Evolutionary conservation across 768 basidiomycete genomes (phyloP), one percentile per base, ranked within the genome.

Genomic region (Lactifluus pinguis): DNA sequence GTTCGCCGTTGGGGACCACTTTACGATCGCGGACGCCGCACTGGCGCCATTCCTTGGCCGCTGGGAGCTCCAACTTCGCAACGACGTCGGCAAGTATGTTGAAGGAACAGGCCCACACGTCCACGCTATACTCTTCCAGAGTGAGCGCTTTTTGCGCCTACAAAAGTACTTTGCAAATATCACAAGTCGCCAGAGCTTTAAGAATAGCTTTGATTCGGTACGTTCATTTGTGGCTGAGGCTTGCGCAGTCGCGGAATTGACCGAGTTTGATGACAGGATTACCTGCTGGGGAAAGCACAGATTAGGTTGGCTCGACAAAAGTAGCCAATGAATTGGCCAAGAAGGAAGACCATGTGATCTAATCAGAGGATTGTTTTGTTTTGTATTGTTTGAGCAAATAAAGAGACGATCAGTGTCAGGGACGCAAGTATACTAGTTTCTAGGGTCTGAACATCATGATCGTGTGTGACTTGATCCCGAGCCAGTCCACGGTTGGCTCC

Each of bases 1-100:
- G 19, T 81, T 73, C 39, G 81, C 68, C 0, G 53, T 69, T 5
- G 72, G 73, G 1, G 66, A 70, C 5, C 73, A 79, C 53, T 85
- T 77, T 67, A 81, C 77, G 19, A 79, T 81, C 52, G 85, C 84
- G 6, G 86, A 86, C 63, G 79, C 80, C 1, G 79, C 81, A 0
- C 63, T 84, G 11, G 72, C 77, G 2, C 82, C 86, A 0, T 83
- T 85, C 75, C 66, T 84, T n/a, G 82, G 76, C 11, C 74, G 84
- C 14, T 64, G 77, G 52, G 75, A 77, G 14, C 58, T 79, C 1
- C 49, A 69, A 29, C 60, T 81, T 48, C 71, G 72, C 64, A 75
- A 80, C 57, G 80, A 85, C 48, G 29, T 82, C 19, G 83, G 83
- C 3, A 73, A 69, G 21, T 86, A 71, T 60, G 38, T 42, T 14